phyloP scores from a whole-genome alignment of 106 monocot species.

The Amphibolis antarctica region DNA sequence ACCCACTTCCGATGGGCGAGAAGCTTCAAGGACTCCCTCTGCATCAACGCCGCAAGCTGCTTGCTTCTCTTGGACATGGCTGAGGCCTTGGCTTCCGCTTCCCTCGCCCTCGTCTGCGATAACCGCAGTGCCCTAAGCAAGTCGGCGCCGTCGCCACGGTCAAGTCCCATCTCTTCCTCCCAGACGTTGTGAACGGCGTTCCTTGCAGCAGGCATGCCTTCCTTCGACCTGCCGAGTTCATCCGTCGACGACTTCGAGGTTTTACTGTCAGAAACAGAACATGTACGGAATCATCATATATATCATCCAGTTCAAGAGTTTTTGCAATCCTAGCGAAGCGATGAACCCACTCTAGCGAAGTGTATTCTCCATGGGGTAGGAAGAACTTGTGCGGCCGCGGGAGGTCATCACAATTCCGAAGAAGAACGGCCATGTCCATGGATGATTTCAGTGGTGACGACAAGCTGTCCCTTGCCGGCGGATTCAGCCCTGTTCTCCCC shows the following conservation, averaged over 20 bases:
- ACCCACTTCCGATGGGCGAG: slow-evolving; percentile 43
- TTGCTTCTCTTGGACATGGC: slow-evolving; percentile 8
- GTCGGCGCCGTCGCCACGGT: not conserved
- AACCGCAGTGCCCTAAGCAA: slow-evolving; percentile 53
- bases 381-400: slow-evolving; percentile 61
- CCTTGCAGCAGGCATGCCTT: not conserved
- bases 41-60: slow-evolving; percentile 24
- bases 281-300: not conserved
- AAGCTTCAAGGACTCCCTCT: slow-evolving; percentile 39
- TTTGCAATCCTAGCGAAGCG: not conserved
- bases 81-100: slow-evolving; percentile 43
- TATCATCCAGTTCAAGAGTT: no score
- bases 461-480: not conserved
- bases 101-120: slow-evolving; percentile 74
- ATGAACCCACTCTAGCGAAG: not conserved
- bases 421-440: slow-evolving; percentile 20
- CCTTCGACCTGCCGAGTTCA: not conserved
- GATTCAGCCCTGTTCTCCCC: not conserved
- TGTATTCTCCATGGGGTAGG: not conserved
- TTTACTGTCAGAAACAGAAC: not conserved
- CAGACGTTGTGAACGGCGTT: not conserved
- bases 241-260: not conserved
- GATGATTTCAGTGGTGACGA: not conserved
- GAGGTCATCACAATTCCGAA: slow-evolving; percentile 88
- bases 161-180: slow-evolving; percentile 6